Base-by-base conservation (phyloP, 495 filamentous ascomycete species). In the Neurospora sp. region DNA sequence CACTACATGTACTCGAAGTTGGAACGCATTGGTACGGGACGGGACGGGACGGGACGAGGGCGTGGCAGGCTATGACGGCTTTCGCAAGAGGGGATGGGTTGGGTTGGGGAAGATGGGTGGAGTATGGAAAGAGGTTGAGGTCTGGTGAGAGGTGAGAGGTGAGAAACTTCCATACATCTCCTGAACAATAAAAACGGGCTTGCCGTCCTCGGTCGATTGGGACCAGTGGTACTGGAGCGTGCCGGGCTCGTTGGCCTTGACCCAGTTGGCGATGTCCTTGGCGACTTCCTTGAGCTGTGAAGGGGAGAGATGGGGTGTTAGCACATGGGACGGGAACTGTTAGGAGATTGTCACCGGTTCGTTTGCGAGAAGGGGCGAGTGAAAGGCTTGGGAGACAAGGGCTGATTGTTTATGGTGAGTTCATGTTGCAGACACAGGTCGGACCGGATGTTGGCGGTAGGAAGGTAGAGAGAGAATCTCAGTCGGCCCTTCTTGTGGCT, bases 211-310 rank as follows among this genome's bases (percentile, higher is more conserved):
- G 10, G 16, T 40, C 18, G 69, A 71, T 16, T 40, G 31, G 38
- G 77, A 79, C 78, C 78, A 79, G 20, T 78, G 70, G 73, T 79
- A 79, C 61, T 78, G 72, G 37, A 79, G 37, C 9, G 73, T 71
- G 14, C 73, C 76, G 20, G 78, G 74, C 73, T 79, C 78, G 45
- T 74, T 76, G 12, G 69, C 73, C 72, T 78, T 71, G 40, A 79
- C 76, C 31, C 73, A 61, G 9, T 72, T 69, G 59, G 65, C 65
- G 4, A 73, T 35, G 1, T 45, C 45, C 48, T 76, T 69, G n/a
- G 73, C 40, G n/a, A 79, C 40, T 42, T 79, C 74, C 22, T 78
- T 72, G 6, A 75, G 59, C 78, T 79, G 68, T 9, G 27, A 16
- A 61, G 22, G 22, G 53, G 1, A 4, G 22, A 65, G 18, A 31